Base-by-base conservation (phyloP, 768 basidiomycete species). In the Tubosaeta brunneosetosa region DNA sequence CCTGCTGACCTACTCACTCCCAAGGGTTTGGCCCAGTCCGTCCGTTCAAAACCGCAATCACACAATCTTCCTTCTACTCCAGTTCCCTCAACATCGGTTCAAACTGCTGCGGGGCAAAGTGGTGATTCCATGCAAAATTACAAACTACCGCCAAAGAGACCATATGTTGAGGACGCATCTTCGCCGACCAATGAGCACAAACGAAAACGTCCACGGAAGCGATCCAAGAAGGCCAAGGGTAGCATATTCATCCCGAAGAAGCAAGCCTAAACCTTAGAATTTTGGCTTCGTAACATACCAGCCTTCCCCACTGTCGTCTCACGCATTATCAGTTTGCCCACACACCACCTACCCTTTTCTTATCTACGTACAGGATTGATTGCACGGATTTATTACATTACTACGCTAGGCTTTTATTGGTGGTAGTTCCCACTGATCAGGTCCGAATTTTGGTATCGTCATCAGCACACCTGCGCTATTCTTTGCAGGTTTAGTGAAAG, bases 361-460 rank as follows among this genome's bases (percentile, higher is more conserved):
- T 25, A 17, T 56, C 44, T 55, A 55, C 32, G 10, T 52, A 51
- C 22, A 22, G 29, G 46, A 52, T 29, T n/a, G 57, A 27, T 44
- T 25, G 22, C 47, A 46, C 47, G 31, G 38, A 27, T 55, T 48
- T 31, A 44, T 10, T 42, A 31, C 32, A 57, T 47, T 69, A 69
- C 51, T 47, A 57, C 45, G 22, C 47, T 55, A 46, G 29, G 54
- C 68, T 52, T 60, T 71, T 55, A 66, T 57, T 26, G 91, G 79
- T 29, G 94, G 91, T 51, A 99, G 70, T 66, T 95, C 91, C 85
- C 94, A 94, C 7, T 83, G 83, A 29, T 86, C 82, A 36, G 85
- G 85, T 10, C 92, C 92, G 67, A 94, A 97, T 48, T 79, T 82
- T 0, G 95, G 95, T 44, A 86, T 82, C 10, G 85, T 81, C 78